These are phyloP conservation scores for Solanum chaucha DNA, from an alignment of 257 asterid species.

Conservation along the genomic window DNA sequence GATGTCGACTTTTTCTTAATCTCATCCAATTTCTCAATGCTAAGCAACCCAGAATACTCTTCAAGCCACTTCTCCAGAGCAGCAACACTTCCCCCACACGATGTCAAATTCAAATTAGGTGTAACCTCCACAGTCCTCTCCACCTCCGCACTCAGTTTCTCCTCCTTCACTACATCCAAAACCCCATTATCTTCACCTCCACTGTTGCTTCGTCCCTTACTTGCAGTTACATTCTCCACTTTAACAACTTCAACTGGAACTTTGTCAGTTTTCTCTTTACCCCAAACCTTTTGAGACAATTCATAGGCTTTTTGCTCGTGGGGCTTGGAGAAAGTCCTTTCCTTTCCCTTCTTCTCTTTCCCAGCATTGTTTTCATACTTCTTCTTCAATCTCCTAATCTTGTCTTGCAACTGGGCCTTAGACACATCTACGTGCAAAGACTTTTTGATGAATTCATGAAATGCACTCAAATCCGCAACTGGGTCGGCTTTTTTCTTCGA, in stretches of 20 bases:
- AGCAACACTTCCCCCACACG: neutral
- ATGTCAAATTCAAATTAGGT: neutral
- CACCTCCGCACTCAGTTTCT: neutral
- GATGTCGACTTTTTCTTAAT: constrained; percentile 27
- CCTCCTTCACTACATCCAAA: constrained; percentile 9
- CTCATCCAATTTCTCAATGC: constrained; percentile 15
- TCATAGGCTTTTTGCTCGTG: constrained; percentile 44
- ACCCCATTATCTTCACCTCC: neutral
- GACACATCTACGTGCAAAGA: constrained; percentile 29
- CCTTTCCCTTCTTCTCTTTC: constrained; percentile 33
- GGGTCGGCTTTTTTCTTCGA: constrained; percentile 32
- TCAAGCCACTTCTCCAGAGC: constrained; percentile 27
- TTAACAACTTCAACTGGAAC: constrained; percentile 2
- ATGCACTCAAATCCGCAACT: constrained; percentile 21
- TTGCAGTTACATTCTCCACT: constrained; percentile 9
- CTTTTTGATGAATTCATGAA: constrained; percentile 38
- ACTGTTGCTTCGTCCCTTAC: constrained; percentile 15
- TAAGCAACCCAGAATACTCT: constrained; percentile 12
- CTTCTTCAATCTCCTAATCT: constrained; percentile 44
- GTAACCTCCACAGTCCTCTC: neutral
- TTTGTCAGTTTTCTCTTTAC: constrained; percentile 10
- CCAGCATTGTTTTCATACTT: constrained; percentile 33
- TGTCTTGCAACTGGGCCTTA: constrained; percentile 42
- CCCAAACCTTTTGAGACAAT: constrained; percentile 45
- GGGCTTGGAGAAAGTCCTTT: constrained; percentile 17